Evolutionary conservation across 805 yeast genomes (phyloP).

Genomic region (Sugiyamaella mastotermitis): DNA sequence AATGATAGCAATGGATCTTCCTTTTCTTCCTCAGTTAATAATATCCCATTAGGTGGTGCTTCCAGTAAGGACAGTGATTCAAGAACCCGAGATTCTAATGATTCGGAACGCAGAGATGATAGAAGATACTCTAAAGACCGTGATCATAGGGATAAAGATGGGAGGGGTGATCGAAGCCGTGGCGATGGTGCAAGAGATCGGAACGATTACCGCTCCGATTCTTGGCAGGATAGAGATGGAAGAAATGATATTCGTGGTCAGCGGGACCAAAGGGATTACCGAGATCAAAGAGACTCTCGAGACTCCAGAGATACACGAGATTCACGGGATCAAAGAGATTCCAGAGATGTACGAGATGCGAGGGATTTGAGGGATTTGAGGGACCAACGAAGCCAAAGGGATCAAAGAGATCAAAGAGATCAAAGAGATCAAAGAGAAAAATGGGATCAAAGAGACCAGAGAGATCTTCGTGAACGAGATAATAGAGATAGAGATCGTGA

Average conservation of each 20-base stretch:
- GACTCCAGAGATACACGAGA: conserved; percentile 1
- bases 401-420: conserved; percentile 5
- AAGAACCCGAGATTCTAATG: neutral
- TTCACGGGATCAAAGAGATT: conserved; percentile 3
- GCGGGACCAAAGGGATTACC: conserved; percentile 7
- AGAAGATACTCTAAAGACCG: too few species aligned
- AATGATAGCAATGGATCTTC: too few species aligned
- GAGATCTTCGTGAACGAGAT: conserved; percentile 10
- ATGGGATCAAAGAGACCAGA: neutral
- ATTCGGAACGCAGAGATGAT: conserved; percentile 3
- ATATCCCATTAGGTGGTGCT: too few species aligned
- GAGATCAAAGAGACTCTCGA: conserved; percentile 7
- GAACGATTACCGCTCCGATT: neutral
- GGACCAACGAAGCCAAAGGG: conserved; percentile 5
- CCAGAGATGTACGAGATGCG: conserved; percentile 7
- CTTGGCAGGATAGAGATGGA: conserved; percentile 1
- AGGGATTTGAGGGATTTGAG: conserved; percentile 3
- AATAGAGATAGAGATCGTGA: conserved; percentile 11
- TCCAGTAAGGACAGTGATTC: conserved; percentile 4
- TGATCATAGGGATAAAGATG: too few species aligned
- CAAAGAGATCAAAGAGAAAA: neutral
- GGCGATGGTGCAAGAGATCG: conserved; percentile 1
- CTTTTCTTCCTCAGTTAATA: too few species aligned
- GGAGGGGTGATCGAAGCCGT: neutral
- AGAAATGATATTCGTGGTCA: conserved; percentile 8